A percentile compares a stretch with the other conserved stretches of the same genome.
These are phyloP conservation scores for Zygosaccharomyces pseudorouxii DNA, from an alignment of 805 yeast genomes.

Conservation along the genomic window DNA sequence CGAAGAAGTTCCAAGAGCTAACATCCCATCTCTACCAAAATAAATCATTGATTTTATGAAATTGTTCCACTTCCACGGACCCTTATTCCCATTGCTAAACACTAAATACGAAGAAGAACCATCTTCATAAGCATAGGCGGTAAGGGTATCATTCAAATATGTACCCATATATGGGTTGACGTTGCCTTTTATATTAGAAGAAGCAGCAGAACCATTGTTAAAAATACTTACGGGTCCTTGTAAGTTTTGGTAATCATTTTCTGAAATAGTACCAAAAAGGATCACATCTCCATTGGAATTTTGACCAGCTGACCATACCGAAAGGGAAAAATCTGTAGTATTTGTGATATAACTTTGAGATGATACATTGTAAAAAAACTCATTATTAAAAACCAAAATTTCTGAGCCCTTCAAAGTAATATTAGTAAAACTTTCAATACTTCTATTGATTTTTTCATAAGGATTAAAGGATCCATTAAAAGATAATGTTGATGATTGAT, in stretches of 20 bases:
- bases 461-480: slow-evolving; percentile 25
- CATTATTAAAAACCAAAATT: slow-evolving; percentile 24
- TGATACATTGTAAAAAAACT: slow-evolving; percentile 31
- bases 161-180: slow-evolving; percentile 34
- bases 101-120: slow-evolving; percentile 8
- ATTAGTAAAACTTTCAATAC: slow-evolving; percentile 16
- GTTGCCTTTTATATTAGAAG: background rate
- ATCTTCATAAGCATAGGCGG: slow-evolving; percentile 57
- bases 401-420: slow-evolving; percentile 20
- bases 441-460: slow-evolving; percentile 9
- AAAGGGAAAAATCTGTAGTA: slow-evolving; percentile 24
- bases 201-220: slow-evolving; percentile 15
- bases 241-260: slow-evolving; percentile 16
- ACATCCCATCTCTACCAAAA: slow-evolving; percentile 23
- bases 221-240: slow-evolving; percentile 19
- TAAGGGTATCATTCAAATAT: slow-evolving; percentile 44
- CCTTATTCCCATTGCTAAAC: slow-evolving; percentile 7
- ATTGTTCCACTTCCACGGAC: slow-evolving; percentile 20
- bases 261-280: slow-evolving; percentile 31
- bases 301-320: slow-evolving; percentile 28
- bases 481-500: slow-evolving; percentile 12
- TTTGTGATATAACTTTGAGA: slow-evolving; percentile 18
- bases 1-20: slow-evolving; percentile 22
- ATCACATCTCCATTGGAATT: slow-evolving; percentile 33
- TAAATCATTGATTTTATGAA: slow-evolving; percentile 24